Conservation (phyloP, 2,329 filamentous ascomycete genomes). For the Beauveria scarabaeidicola region DNA sequence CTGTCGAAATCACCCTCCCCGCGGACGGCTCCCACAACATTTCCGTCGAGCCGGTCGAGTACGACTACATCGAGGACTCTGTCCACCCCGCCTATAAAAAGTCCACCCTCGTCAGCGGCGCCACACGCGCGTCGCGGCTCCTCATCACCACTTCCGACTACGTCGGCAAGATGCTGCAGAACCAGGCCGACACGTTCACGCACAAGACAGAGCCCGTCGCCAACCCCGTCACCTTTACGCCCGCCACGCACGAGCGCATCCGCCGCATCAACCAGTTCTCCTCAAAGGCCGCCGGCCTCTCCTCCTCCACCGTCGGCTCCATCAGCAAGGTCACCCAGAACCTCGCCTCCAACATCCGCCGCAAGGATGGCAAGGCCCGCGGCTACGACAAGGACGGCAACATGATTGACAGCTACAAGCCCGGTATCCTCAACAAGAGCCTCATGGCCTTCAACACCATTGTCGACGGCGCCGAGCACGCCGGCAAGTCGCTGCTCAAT, state of each 20-base stretch:
- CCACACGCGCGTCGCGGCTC: slow-evolving; percentile 78
- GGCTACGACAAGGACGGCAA: slow-evolving; percentile 65
- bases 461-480: slow-evolving; percentile 85
- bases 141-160: slow-evolving; percentile 82
- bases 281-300: slow-evolving; percentile 66
- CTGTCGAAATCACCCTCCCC: slow-evolving; percentile 71
- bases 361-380: slow-evolving; percentile 43
- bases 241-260: slow-evolving; percentile 73
- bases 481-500: slow-evolving; percentile 67
- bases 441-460: slow-evolving; percentile 95
- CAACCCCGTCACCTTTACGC: slow-evolving; percentile 81
- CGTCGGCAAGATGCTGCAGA: slow-evolving; percentile 68
- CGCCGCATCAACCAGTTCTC: slow-evolving; percentile 88
- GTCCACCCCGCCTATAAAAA: slow-evolving; percentile 88
- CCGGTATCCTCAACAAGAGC: slow-evolving; percentile 87
- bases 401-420: slow-evolving; percentile 62
- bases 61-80: slow-evolving; percentile 66
- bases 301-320: slow-evolving; percentile 77
- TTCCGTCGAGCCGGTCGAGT: slow-evolving; percentile 56
- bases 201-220: slow-evolving; percentile 67
- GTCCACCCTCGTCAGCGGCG: slow-evolving; percentile 77
- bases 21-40: slow-evolving; percentile 55
- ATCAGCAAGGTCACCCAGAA: slow-evolving; percentile 83
- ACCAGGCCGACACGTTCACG: slow-evolving; percentile 71
- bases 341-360: slow-evolving; percentile 61